These are phyloP conservation scores for Grifola frondosa DNA, from an alignment of 1,284 basidiomycete species.

Conservation along the genomic window DNA sequence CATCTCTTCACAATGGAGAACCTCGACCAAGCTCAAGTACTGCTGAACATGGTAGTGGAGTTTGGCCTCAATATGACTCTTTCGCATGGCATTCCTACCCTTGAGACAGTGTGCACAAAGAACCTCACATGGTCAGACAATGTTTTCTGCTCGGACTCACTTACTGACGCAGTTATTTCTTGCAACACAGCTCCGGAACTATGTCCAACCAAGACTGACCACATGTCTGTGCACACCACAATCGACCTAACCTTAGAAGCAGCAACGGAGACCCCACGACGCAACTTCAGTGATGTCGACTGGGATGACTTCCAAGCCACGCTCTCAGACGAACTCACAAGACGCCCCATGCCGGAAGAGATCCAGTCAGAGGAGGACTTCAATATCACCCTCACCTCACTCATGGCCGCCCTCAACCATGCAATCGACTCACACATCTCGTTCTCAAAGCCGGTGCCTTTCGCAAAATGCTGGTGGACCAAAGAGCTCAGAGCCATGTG, in stretches of 20 bases:
- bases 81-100: conserved; percentile 29
- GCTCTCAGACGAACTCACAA: conserved; percentile 2
- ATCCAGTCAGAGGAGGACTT: conserved; percentile 4
- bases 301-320: conserved; percentile 23
- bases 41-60: conserved; percentile 20
- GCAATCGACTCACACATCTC: conserved; percentile 26
- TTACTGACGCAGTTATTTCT: conserved; percentile 15
- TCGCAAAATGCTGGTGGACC: conserved; percentile 29
- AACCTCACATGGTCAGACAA: conserved; percentile 36
- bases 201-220: conserved; percentile 25
- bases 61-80: conserved; percentile 29
- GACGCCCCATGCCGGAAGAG: not conserved
- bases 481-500: conserved; percentile 22
- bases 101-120: conserved; percentile 22
- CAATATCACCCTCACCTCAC: conserved; percentile 2
- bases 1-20: conserved; percentile 35
- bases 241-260: conserved; percentile 6
- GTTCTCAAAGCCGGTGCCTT: conserved; percentile 19
- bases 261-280: not conserved
- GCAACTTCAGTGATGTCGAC: conserved; percentile 26
- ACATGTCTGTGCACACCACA: conserved; percentile 25
- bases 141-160: conserved; percentile 26
- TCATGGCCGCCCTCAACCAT: conserved; percentile 19
- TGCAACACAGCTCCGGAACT: conserved; percentile 17
- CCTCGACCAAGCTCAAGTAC: conserved; percentile 17